These are phyloP conservation scores for Cardamine resedifolia DNA, from an alignment of 345 rosid genomes.

Conservation along the genomic window DNA sequence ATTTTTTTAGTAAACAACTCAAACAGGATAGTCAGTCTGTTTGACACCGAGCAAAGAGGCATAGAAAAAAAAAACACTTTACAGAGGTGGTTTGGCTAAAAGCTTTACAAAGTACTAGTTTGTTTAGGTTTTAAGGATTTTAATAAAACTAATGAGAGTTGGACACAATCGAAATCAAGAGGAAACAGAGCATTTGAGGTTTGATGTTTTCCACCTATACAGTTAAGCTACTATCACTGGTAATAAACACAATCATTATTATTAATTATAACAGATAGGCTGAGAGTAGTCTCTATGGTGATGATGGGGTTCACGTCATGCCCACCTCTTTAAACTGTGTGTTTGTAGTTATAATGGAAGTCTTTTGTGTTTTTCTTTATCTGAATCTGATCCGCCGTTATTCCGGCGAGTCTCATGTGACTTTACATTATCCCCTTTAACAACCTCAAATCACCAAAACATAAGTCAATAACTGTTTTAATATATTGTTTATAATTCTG, in stretches of 20 bases:
- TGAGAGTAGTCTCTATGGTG: slow-evolving; percentile 23
- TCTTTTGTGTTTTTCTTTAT: slow-evolving; percentile 41
- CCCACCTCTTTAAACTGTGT: slow-evolving; percentile 11
- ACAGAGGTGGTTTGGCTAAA: too few species aligned
- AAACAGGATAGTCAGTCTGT: not conserved
- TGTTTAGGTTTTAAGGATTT: not conserved
- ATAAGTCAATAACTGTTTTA: too few species aligned
- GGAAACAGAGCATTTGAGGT: not conserved
- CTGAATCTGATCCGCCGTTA: slow-evolving; percentile 37
- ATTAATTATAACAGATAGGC: not conserved
- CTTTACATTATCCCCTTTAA: slow-evolving; percentile 35
- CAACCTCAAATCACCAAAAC: slow-evolving; percentile 6
- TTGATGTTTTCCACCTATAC: not conserved
- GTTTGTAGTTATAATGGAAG: slow-evolving; percentile 4
- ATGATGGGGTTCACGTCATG: slow-evolving; percentile 68
- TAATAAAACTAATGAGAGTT: not conserved
- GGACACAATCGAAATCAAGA: not conserved
- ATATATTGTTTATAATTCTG: not conserved
- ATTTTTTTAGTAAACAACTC: not conserved
- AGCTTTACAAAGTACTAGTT: not conserved
- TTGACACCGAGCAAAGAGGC: not conserved
- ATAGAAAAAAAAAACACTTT: not conserved
- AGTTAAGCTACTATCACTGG: not conserved
- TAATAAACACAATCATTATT: not conserved
- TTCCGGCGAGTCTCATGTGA: slow-evolving; percentile 35